A percentile compares a stretch with the other conserved stretches of the same genome.
Evolutionary conservation across 2,329 filamentous ascomycete genomes (phyloP).

Genomic region (Botrytis paeoniae): DNA sequence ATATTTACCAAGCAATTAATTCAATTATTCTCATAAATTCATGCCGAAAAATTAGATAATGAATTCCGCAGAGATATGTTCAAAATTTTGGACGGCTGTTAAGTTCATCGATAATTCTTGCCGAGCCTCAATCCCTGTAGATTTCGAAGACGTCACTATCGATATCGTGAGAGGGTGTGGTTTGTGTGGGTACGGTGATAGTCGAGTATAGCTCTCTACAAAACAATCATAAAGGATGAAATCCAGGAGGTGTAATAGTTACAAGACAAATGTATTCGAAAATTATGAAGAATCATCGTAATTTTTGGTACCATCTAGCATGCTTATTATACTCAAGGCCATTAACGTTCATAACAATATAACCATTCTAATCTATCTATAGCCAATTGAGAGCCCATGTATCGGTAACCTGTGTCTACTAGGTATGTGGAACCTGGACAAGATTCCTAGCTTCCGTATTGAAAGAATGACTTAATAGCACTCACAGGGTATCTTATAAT

Average conservation of each 20-base stretch:
- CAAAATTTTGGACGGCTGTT: background rate
- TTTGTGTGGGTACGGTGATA: background rate
- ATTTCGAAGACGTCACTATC: conserved; percentile 5
- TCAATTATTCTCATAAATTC: conserved; percentile 22
- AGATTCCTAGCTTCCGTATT: background rate
- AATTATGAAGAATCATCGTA: background rate
- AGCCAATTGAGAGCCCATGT: background rate
- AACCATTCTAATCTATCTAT: background rate
- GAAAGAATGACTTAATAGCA: background rate
- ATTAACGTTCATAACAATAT: background rate
- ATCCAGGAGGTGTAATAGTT: too few species aligned
- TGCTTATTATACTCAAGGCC: background rate
- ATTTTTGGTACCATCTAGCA: background rate
- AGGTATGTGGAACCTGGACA: background rate
- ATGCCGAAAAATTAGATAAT: conserved; percentile 18
- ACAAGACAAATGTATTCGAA: background rate
- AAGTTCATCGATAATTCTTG: conserved; percentile 4
- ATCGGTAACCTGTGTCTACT: background rate
- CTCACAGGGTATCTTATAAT: conserved; percentile 13
- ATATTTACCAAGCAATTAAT: conserved; percentile 37
- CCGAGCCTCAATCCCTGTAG: conserved; percentile 13
- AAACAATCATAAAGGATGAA: background rate
- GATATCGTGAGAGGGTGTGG: background rate
- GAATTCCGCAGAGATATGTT: background rate
- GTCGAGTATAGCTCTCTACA: background rate